Conservation (phyloP, 352 stramenopile species). For the Globisporangium heterothallicum region DNA sequence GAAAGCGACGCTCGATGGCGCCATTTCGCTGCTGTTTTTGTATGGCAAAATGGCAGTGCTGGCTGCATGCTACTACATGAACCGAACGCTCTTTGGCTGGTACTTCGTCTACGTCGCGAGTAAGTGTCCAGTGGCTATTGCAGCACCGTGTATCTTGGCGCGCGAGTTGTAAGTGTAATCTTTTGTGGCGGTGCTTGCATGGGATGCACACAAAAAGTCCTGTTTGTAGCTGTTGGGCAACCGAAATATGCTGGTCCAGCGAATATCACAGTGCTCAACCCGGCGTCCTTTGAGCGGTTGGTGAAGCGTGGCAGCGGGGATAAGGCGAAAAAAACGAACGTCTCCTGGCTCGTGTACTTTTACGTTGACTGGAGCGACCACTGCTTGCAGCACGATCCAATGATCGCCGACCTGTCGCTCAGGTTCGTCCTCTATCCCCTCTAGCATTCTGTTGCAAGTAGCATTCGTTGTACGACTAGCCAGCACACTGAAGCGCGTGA, state of each 20-base stretch:
- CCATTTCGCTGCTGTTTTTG: constrained; percentile 62
- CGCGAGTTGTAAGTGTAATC: too few species aligned
- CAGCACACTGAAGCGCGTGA: too few species aligned
- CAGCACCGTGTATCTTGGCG: not conserved
- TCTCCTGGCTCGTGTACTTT: constrained; percentile 70
- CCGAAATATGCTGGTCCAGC: constrained; percentile 59
- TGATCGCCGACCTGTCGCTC: constrained; percentile 67
- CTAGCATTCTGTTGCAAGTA: not conserved
- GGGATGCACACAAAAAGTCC: too few species aligned
- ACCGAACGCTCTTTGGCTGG: constrained; percentile 56
- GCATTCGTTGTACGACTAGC: too few species aligned
- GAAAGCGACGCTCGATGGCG: constrained; percentile 60
- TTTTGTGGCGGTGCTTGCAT: too few species aligned
- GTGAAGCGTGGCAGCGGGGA: constrained; percentile 28
- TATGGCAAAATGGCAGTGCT: constrained; percentile 63
- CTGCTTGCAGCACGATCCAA: constrained; percentile 67
- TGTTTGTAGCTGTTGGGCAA: constrained; percentile 56
- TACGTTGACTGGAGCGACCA: constrained; percentile 70
- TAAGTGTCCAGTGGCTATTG: constrained; percentile 15
- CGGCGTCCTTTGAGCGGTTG: constrained; percentile 39
- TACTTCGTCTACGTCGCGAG: constrained; percentile 53
- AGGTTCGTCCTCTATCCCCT: constrained; percentile 16
- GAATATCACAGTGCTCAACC: constrained; percentile 44
- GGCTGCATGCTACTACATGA: constrained; percentile 61
- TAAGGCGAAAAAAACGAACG: constrained; percentile 21